These are phyloP conservation scores for Periconia sp. DNA, from an alignment of 2,329 filamentous ascomycete species.

Conservation along the genomic window DNA sequence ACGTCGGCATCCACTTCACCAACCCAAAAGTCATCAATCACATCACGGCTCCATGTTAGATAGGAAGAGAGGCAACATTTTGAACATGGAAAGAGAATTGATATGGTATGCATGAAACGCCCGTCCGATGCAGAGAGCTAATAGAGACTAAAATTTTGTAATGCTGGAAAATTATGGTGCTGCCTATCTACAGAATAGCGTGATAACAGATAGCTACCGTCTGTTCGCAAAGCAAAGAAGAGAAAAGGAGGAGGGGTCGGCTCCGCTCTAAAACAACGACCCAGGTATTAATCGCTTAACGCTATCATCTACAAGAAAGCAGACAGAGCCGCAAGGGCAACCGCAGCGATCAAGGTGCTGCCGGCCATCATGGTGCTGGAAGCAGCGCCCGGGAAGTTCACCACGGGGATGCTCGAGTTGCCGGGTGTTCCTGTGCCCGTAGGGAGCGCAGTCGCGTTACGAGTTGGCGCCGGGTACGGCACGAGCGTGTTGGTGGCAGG, in stretches of 20 bases:
- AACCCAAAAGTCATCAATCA: too few species aligned
- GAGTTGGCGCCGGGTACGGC: neutral
- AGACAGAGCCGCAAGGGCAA: conserved; percentile 19
- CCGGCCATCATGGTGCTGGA: conserved; percentile 15
- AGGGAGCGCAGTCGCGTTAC: neutral
- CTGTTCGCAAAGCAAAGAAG: conserved; percentile 3
- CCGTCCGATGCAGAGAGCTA: conserved; percentile 5
- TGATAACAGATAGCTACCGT: neutral
- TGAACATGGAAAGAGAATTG: too few species aligned
- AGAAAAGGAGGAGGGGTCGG: conserved; percentile 8
- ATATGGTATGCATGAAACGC: too few species aligned
- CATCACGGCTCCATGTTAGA: too few species aligned
- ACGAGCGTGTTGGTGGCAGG: conserved; percentile 12
- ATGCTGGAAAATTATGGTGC: conserved; percentile 4
- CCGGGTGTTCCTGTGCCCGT: conserved; percentile 13
- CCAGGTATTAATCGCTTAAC: conserved; percentile 4
- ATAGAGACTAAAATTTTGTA: conserved; percentile 7
- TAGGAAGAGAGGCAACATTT: too few species aligned
- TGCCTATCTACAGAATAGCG: conserved; percentile 10
- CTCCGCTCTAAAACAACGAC: conserved; percentile 7
- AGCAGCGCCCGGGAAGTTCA: conserved; percentile 28
- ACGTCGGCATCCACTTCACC: too few species aligned
- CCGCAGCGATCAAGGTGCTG: conserved; percentile 21
- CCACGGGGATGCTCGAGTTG: conserved; percentile 19
- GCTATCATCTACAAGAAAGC: conserved; percentile 22